A percentile compares a stretch with the other conserved stretches of the same genome.
These are phyloP conservation scores for Fusarium sp. DNA, from an alignment of 2,329 filamentous ascomycete species.

Conservation along the genomic window DNA sequence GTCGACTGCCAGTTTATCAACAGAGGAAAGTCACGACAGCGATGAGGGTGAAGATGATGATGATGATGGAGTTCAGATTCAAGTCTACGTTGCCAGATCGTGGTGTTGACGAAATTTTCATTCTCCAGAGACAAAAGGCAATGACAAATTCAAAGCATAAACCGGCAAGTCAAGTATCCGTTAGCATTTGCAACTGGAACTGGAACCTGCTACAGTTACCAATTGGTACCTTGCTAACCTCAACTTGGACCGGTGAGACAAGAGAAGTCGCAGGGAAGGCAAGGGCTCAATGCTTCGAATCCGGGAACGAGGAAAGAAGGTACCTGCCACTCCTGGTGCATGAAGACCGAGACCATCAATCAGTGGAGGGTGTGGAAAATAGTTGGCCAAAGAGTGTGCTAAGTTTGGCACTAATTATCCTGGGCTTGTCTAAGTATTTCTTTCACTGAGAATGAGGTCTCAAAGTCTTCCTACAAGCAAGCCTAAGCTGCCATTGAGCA, in stretches of 20 bases:
- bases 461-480: background rate
- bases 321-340: background rate
- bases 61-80: constrained; percentile 6
- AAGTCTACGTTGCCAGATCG: background rate
- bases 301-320: constrained; percentile 24
- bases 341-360: background rate
- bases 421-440: background rate
- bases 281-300: constrained; percentile 32
- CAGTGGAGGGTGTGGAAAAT: background rate
- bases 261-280: constrained; percentile 32
- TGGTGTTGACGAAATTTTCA: constrained; percentile 7
- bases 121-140: background rate
- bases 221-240: constrained; percentile 17
- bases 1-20: background rate
- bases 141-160: constrained; percentile 18
- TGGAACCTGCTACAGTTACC: constrained; percentile 14
- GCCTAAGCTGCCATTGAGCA: background rate
- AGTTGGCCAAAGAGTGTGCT: background rate
- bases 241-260: constrained; percentile 30
- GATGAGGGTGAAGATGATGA: background rate
- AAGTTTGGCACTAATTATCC: background rate
- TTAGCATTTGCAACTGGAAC: constrained; percentile 10
- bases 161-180: constrained; percentile 24
- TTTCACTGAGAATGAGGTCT: background rate
- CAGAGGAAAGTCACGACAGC: background rate